Evolutionary conservation across 352 stramenopile species (phyloP).

Genomic region (Phytophthora meadii): DNA sequence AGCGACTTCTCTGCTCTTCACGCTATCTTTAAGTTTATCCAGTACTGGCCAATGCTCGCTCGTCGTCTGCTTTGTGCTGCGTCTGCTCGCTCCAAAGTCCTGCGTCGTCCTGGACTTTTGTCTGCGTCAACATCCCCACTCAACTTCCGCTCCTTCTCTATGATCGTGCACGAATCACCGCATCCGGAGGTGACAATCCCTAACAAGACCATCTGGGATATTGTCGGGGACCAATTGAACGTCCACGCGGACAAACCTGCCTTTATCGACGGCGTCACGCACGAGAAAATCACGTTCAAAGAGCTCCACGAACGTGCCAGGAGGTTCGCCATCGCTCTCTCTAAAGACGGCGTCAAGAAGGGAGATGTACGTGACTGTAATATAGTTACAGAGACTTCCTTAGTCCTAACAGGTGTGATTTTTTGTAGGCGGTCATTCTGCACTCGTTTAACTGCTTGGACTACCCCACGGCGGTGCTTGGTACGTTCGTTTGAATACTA

Average conservation of each 20-base stretch:
- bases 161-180: conserved; percentile 66
- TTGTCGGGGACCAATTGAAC: conserved; percentile 45
- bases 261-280: conserved; percentile 62
- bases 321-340: conserved; percentile 51
- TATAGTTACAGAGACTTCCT: not conserved
- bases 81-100: conserved; percentile 19
- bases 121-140: conserved; percentile 21
- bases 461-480: conserved; percentile 60
- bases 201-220: conserved; percentile 56
- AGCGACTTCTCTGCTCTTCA: not conserved
- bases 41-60: conserved; percentile 27
- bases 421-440: conserved; percentile 53
- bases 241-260: conserved; percentile 48
- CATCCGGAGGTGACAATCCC: conserved; percentile 59
- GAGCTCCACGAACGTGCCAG: conserved; percentile 48
- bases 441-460: conserved; percentile 81
- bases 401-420: conserved; percentile 6
- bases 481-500: conserved; percentile 31
- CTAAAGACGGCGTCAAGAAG: conserved; percentile 54
- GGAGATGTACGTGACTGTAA: conserved; percentile 42
- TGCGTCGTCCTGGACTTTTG: conserved; percentile 3
- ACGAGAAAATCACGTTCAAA: conserved; percentile 56
- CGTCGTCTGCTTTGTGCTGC: conserved; percentile 29
- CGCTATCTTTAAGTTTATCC: not conserved
- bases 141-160: conserved; percentile 41